phyloP scores from a whole-genome alignment of 2,329 filamentous ascomycete genomes.

The Colletotrichum filicis region DNA sequence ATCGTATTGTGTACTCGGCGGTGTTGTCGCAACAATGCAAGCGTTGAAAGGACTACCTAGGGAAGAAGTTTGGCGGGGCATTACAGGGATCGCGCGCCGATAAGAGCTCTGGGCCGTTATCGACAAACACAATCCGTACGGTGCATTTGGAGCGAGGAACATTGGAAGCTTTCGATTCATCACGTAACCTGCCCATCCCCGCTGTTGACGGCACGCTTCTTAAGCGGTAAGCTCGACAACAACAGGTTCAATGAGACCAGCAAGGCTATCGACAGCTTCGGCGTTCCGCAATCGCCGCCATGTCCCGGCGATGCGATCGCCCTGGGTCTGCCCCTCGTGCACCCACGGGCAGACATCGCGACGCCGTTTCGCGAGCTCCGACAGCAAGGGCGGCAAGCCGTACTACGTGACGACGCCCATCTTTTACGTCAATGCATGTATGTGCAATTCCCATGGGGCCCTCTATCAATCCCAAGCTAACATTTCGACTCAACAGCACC shows the following conservation, averaged over 20 bases:
- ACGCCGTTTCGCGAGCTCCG: conserved; percentile 42
- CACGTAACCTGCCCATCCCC: background rate
- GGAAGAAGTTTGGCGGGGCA: conserved; percentile 25
- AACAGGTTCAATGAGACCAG: conserved; percentile 17
- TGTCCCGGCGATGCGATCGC: conserved; percentile 23
- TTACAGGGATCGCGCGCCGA: conserved; percentile 1
- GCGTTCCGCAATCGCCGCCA: conserved; percentile 3
- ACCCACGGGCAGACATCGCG: conserved; percentile 37
- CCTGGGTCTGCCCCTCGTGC: conserved; percentile 45
- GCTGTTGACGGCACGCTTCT: background rate
- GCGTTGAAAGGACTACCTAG: background rate
- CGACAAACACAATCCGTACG: background rate
- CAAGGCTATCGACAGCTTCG: conserved; percentile 21
- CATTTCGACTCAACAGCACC: conserved; percentile 69
- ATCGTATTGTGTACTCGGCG: background rate
- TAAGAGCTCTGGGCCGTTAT: conserved; percentile 35
- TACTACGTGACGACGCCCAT: conserved; percentile 97
- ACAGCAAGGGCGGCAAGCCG: conserved; percentile 67
- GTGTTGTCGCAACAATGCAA: conserved; percentile 12
- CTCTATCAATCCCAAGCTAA: conserved; percentile 32
- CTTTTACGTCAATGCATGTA: conserved; percentile 98
- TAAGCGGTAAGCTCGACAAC: background rate
- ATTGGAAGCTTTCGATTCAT: background rate
- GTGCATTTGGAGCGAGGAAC: background rate
- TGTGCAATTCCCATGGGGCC: no score